These are phyloP conservation scores for Magnaporthiopsis poae DNA, from an alignment of 2,329 filamentous ascomycete genomes.

Conservation along the genomic window DNA sequence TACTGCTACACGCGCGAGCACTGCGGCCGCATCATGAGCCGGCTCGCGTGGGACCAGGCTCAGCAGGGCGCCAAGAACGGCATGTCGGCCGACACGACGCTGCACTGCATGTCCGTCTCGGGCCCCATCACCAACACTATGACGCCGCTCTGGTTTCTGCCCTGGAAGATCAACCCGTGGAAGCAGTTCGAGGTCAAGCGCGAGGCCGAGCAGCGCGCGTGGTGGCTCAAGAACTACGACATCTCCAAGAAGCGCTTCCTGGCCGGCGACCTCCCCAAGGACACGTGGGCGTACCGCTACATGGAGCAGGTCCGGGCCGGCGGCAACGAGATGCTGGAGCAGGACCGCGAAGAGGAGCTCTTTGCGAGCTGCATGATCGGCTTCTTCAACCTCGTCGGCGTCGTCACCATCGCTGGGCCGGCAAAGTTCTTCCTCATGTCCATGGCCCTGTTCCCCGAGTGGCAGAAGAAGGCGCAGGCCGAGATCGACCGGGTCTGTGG, in stretches of 20 bases:
- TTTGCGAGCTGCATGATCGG: constrained; percentile 42
- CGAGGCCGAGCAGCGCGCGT: constrained; percentile 32
- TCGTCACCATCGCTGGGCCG: constrained; percentile 39
- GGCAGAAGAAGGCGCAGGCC: constrained; percentile 42
- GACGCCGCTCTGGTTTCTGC: constrained; percentile 37
- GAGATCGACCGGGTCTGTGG: constrained; percentile 49
- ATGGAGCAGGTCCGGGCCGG: constrained; percentile 32
- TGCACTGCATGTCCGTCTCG: constrained; percentile 42
- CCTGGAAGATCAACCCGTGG: constrained; percentile 37
- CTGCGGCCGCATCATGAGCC: constrained; percentile 40
- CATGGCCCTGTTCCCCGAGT: constrained; percentile 42
- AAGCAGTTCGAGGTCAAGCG: constrained; percentile 34
- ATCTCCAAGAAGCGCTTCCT: constrained; percentile 31
- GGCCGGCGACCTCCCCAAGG: constrained; percentile 29
- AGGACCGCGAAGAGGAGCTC: constrained; percentile 35
- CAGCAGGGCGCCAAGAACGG: constrained; percentile 35
- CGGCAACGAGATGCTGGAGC: constrained; percentile 33
- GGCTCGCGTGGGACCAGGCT: constrained; percentile 40
- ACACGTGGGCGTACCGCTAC: constrained; percentile 41
- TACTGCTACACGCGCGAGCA: constrained; percentile 37
- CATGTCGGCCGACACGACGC: constrained; percentile 35
- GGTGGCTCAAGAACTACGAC: constrained; percentile 35
- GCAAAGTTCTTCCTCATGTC: constrained; percentile 43
- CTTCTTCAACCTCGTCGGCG: constrained; percentile 41
- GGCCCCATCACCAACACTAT: constrained; percentile 41